Base-by-base conservation (phyloP, 257 asterid genomes). In the Nicotiana otophora region DNA sequence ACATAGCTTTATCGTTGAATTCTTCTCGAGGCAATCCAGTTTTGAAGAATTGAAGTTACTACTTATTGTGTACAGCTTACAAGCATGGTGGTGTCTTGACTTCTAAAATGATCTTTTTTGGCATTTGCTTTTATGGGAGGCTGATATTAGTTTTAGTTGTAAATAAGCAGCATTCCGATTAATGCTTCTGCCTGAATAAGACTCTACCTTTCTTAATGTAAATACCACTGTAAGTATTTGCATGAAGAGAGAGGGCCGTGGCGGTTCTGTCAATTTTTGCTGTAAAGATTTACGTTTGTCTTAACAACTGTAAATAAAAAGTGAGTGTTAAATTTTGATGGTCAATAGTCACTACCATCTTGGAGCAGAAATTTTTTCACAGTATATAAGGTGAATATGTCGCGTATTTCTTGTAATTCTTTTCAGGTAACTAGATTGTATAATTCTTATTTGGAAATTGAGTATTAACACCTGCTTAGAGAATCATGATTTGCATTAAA, bases 11-110 rank as follows among this genome's bases (percentile, higher is more conserved):
- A 64, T 79, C 75, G 46, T 7, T 64, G 60, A 61, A 79, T 61
- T 39, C 82, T 28, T 79, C 82, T 79, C 26, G 75, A 79, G 58
- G 82, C 72, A 64, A 79, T 61, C 82, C 82, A 61, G 60, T n/a
- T 79, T 61, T 61, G 75, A 79, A 79, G 60, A 79, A 79, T 26
- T 61, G 72, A 58, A 64, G 46, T 61, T 26, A 39, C 19, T 23
- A 6, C 26, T 57, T 58, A 42, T 42, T 7, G 48, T 79, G 75
- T 61, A 79, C 61, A 79, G 82, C 60, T 61, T 12, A 76, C 14
- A 66, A 75, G 11, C 63, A 57, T 57, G 26, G 63, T 57, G 26
- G 26, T 57, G 26, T 17, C 26, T 57, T 57, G 19, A 57, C 63
- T 17, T 57, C 26, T 57, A 8, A 57, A 57, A 2, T 7, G 20